Percentiles rank a stretch among this genome's conserved stretches.
These are phyloP conservation scores for Paragyromitra xinjiangensis DNA, from an alignment of 495 filamentous ascomycete species.

Conservation along the genomic window DNA sequence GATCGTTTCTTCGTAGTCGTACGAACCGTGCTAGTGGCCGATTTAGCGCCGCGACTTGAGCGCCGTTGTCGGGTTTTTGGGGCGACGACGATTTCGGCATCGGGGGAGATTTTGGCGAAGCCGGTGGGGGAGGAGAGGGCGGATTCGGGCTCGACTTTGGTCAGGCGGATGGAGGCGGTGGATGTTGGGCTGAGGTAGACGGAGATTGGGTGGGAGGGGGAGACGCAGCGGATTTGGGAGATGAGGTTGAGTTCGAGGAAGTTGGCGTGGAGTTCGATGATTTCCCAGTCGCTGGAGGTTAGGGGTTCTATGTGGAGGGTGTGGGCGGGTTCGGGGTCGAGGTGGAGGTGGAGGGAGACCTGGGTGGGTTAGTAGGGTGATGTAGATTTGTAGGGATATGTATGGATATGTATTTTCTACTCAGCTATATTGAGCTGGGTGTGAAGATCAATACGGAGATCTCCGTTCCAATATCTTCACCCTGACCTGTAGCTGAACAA, in stretches of 20 bases:
- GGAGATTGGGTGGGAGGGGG: conserved; percentile 77
- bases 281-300: conserved; percentile 96
- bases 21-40: conserved; percentile 71
- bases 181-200: conserved; percentile 95
- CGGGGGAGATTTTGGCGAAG: conserved; percentile 85
- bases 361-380: conserved; percentile 36
- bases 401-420: background rate
- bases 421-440: conserved; percentile 23
- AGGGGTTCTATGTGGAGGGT: conserved; percentile 96
- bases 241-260: conserved; percentile 94
- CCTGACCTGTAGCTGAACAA: background rate
- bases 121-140: conserved; percentile 69
- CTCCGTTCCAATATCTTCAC: background rate
- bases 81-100: conserved; percentile 95
- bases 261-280: conserved; percentile 94
- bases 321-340: conserved; percentile 88
- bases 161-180: conserved; percentile 78
- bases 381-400: conserved; percentile 37
- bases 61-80: conserved; percentile 78
- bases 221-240: conserved; percentile 87
- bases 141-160: conserved; percentile 56
- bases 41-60: conserved; percentile 64
- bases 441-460: background rate
- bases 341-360: conserved; percentile 76
- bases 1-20: conserved; percentile 75